phyloP scores from a whole-genome alignment of 768 basidiomycete species.

The Chlorophyllum brunneum region DNA sequence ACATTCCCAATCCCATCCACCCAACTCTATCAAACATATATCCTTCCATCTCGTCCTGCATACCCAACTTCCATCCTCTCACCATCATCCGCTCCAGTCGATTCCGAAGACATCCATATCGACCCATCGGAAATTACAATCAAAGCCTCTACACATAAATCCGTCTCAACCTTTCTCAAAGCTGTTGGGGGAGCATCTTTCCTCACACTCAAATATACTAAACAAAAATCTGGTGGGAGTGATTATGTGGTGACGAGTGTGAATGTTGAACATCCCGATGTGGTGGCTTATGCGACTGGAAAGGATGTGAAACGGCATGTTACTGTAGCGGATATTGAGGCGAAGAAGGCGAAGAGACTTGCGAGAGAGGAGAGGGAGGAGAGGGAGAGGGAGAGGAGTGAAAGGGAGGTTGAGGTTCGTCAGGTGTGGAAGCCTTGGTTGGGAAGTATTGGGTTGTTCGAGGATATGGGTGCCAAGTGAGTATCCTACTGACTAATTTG shows the following conservation, averaged over 20 bases:
- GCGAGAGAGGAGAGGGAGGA: conserved; percentile 46
- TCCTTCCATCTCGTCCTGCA: conserved; percentile 80
- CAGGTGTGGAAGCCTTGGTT: conserved; percentile 79
- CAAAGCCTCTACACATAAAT: conserved; percentile 78
- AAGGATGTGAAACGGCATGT: conserved; percentile 28
- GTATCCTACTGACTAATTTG: conserved; percentile 23
- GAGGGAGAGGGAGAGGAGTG: conserved; percentile 38
- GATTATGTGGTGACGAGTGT: conserved; percentile 55
- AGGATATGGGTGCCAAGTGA: conserved; percentile 59
- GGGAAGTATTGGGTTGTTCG: conserved; percentile 54
- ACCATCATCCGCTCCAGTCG: conserved; percentile 24
- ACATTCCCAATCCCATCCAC: conserved; percentile 77
- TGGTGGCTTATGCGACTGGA: conserved; percentile 39
- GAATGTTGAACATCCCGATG: conserved; percentile 51
- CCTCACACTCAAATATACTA: conserved; percentile 64
- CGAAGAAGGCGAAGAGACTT: conserved; percentile 57
- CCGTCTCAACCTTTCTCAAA: conserved; percentile 78
- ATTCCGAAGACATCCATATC: conserved; percentile 26
- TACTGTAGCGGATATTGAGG: conserved; percentile 66
- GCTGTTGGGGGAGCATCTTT: conserved; percentile 69
- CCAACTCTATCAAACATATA: conserved; percentile 67
- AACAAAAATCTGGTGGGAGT: conserved; percentile 42
- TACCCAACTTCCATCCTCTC: conserved; percentile 40
- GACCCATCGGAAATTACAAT: conserved; percentile 55
- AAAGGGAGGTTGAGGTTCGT: conserved; percentile 50